Conservation (phyloP, 192 early-diverging fungal species). For the Coemansia sp. region DNA sequence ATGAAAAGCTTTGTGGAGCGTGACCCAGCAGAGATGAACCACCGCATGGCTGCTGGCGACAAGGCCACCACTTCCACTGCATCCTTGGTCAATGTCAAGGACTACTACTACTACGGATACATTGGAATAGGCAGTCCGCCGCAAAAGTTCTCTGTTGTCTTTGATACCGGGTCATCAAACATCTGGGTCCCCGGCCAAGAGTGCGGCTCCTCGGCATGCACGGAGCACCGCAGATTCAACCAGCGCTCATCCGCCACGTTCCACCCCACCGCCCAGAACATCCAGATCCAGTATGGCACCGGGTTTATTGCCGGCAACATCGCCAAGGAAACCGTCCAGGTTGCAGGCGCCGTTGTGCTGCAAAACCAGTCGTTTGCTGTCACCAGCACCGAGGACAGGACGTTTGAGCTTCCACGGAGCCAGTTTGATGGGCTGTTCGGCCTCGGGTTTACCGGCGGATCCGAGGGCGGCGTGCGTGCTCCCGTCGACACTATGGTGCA, state of each 20-base stretch:
- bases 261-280: slow-evolving; percentile 56
- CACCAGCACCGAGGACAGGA: slow-evolving; percentile 43
- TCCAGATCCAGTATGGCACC: slow-evolving; percentile 93
- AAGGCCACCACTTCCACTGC: slow-evolving; percentile 3
- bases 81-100: slow-evolving; percentile 36
- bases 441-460: slow-evolving; percentile 49
- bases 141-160: slow-evolving; percentile 70
- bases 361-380: slow-evolving; percentile 53
- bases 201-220: slow-evolving; percentile 71
- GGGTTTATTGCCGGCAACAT: slow-evolving; percentile 94
- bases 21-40: slow-evolving; percentile 13
- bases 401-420: slow-evolving; percentile 43
- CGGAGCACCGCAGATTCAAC: slow-evolving; percentile 82
- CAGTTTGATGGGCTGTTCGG: slow-evolving; percentile 60
- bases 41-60: background rate
- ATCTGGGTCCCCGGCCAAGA: slow-evolving; percentile 73
- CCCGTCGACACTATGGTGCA: slow-evolving; percentile 50
- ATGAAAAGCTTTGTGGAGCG: slow-evolving; percentile 40
- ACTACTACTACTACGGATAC: slow-evolving; percentile 70
- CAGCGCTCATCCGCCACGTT: slow-evolving; percentile 67
- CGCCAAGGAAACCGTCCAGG: slow-evolving; percentile 63
- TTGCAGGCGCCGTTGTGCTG: slow-evolving; percentile 34
- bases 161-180: slow-evolving; percentile 72
- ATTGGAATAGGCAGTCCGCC: slow-evolving; percentile 67
- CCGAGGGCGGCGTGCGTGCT: slow-evolving; percentile 38